These are phyloP conservation scores for Penicillium atrosanguineum DNA, from an alignment of 495 filamentous ascomycete species.

Conservation along the genomic window DNA sequence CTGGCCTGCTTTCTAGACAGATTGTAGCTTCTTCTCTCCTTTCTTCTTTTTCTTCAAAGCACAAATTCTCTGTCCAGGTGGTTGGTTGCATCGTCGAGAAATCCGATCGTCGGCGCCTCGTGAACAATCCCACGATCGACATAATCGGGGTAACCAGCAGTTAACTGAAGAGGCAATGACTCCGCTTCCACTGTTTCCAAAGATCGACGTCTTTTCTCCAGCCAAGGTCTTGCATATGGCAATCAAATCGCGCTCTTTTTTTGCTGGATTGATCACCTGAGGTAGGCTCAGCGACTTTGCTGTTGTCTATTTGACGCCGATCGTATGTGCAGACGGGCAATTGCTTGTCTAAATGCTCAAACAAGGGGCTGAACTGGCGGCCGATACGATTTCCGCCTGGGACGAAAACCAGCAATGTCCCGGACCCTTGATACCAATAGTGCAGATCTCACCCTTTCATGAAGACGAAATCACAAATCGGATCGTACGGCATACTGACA, in stretches of 20 bases:
- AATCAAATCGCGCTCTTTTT: neutral
- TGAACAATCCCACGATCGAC: neutral
- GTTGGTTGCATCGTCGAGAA: neutral
- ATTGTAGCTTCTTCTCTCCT: too few relatives aligned
- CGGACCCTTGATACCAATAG: neutral
- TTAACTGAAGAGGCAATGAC: neutral
- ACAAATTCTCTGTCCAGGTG: neutral
- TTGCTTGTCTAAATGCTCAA: neutral
- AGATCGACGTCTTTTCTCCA: neutral
- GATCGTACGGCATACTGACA: neutral
- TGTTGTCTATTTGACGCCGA: neutral
- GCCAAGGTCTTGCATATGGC: neutral
- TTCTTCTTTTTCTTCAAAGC: too few relatives aligned
- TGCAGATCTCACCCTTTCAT: too few relatives aligned
- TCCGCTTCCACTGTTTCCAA: neutral
- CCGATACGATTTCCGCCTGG: neutral
- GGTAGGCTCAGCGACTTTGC: neutral
- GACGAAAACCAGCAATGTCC: neutral
- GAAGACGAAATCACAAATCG: too few relatives aligned
- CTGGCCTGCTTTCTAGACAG: too few relatives aligned
- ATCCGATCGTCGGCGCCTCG: neutral
- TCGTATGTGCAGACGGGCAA: neutral
- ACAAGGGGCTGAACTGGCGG: neutral
- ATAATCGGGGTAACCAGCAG: neutral
- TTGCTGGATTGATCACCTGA: neutral